phyloP scores from a whole-genome alignment of 164 flowering plant species.

The Tetracentron sinense region DNA sequence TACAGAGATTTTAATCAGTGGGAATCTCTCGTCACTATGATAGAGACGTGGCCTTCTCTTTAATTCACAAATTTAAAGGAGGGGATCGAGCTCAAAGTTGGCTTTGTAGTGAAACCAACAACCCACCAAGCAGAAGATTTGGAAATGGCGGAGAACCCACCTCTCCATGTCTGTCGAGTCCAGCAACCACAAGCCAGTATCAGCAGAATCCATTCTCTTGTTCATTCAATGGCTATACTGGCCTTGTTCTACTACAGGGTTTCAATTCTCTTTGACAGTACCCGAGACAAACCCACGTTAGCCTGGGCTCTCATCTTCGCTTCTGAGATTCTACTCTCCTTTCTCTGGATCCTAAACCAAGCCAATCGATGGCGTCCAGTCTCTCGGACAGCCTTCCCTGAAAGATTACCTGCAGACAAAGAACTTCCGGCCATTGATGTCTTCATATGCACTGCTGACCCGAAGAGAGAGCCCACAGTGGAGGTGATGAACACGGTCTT shows the following conservation, averaged over 20 bases:
- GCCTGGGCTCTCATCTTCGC: conserved; percentile 35
- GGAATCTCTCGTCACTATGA: too few relatives aligned
- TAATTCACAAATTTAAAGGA: too few relatives aligned
- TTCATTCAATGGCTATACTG: not conserved
- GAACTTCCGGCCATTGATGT: conserved; percentile 50
- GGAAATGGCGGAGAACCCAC: too few relatives aligned
- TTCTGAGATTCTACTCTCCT: conserved; percentile 42
- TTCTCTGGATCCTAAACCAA: conserved; percentile 39
- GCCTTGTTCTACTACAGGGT: not conserved
- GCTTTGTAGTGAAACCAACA: too few relatives aligned
- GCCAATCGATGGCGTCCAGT: conserved; percentile 49
- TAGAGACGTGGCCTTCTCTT: too few relatives aligned
- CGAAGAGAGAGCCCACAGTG: conserved; percentile 46
- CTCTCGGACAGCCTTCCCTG: conserved; percentile 38
- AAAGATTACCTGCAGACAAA: conserved; percentile 31
- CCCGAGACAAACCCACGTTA: not conserved
- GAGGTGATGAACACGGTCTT: conserved; percentile 69
- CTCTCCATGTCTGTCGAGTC: too few relatives aligned
- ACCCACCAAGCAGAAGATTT: too few relatives aligned
- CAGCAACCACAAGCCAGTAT: not conserved
- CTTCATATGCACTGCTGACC: conserved; percentile 61
- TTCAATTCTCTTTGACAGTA: not conserved
- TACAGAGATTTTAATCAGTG: too few relatives aligned
- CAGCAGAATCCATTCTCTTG: not conserved
- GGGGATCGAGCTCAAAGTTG: too few relatives aligned